These are phyloP conservation scores for Cystobasidium pallidum DNA, from an alignment of 1,284 basidiomycete species.

Conservation along the genomic window DNA sequence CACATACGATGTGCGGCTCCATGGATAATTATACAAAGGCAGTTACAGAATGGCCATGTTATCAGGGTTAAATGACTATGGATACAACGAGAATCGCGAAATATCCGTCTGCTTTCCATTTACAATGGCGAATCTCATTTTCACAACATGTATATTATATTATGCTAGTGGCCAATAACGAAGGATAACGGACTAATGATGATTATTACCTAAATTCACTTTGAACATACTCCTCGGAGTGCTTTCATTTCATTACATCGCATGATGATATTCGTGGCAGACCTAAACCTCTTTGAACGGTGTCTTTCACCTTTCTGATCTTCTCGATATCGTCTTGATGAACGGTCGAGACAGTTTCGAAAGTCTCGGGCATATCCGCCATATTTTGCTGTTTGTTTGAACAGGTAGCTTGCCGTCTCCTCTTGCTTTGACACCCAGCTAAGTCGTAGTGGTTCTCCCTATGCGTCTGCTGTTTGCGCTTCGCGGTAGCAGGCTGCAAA, in stretches of 20 bases:
- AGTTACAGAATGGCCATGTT: too few relatives aligned
- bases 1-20: too few relatives aligned
- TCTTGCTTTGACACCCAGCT: background rate
- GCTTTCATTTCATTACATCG: background rate
- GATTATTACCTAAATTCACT: too few relatives aligned
- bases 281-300: constrained; percentile 12
- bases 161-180: too few relatives aligned
- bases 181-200: too few relatives aligned
- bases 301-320: constrained; percentile 22
- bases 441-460: background rate
- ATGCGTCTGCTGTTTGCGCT: background rate
- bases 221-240: background rate
- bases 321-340: constrained; percentile 33
- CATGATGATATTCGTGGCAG: constrained; percentile 26
- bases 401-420: background rate
- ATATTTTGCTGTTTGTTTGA: background rate
- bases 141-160: background rate
- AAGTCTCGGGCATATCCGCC: constrained; percentile 5
- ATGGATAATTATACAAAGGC: too few relatives aligned
- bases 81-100: background rate
- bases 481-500: constrained; percentile 1
- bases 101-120: background rate
- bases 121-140: background rate
- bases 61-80: background rate
- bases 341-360: constrained; percentile 25